Evolutionary conservation across 192 early-diverging fungal genomes (phyloP), one percentile per base, ranked within the genome.

Genomic region (Rhizophagus clarus): DNA sequence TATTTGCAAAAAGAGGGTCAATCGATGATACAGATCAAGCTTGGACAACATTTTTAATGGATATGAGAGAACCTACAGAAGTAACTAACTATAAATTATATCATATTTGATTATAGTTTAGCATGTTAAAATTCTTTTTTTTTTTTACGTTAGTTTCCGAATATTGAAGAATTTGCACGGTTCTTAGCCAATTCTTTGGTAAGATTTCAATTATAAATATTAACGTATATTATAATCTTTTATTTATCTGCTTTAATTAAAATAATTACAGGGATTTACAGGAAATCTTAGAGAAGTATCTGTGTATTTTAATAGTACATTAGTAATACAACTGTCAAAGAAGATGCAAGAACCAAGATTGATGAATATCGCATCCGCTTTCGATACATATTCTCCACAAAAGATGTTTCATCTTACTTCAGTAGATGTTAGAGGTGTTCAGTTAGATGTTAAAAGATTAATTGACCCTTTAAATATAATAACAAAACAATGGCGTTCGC

Each of bases 31-130:
- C 83, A 10, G 85, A 88, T 26, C 86, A 90, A 17, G 70, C 72
- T 14, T 91, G 91, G 90, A 97, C 95, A 0, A 89, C 90, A 3
- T 96, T 96, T 76, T 87, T 92, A 34, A 85, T 97, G 82, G 88
- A 90, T 66, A 68, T 94, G 64, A 91, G 96, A 42, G 95, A 96
- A 37, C 92, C 94, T 20, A 86, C 91, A 40, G 88, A 92, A 61
- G 84, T 94, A 56, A 56, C 20, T 17, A 56, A 5, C 14, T 47
- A 22, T 56, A 56, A 22, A 56, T 20, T 20, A 56, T 56, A 56
- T 56, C 20, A 56, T 20, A 20, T 56, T 56, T 10, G 10, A 3
- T 20, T 45, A 45, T 12, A 0, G 12, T 45, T 12, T 45, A 45
- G 42, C 0, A 0, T 12, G 11, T 0, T 12, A 45, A 45, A n/a